Base-by-base conservation (phyloP, 2,329 filamentous ascomycete genomes). In the Xylariaceae sp. region DNA sequence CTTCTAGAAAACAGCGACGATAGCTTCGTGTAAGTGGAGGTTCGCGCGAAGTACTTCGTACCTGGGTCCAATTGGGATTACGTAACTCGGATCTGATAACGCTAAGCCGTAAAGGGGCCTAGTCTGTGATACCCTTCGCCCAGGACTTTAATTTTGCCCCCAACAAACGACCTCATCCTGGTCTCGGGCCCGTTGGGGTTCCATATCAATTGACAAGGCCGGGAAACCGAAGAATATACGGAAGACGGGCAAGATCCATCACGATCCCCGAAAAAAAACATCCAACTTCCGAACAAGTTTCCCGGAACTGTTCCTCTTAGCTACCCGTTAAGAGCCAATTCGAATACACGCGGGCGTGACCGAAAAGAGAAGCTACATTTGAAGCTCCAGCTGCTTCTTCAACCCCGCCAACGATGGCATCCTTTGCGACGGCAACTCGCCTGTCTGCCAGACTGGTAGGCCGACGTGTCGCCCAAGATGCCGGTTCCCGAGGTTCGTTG, bases 341-440 rank as follows among this genome's bases (percentile, higher is more conserved):
- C 39, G 15, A 35, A 48, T 15, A 39, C n/a, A 54, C 44, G 50
- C 51, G 51, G 37, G 55, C 55, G 62, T 35, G 57, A 64, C 4
- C 10, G 11, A 51, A 30, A 51, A 30, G 23, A 65, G 70, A 68
- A 67, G 61, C 65, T 65, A 70, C 66, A 67, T 61, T 67, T 64
- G 69, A 30, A 68, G 68, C 69, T 68, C 67, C 63, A 42, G 51
- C 55, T 51, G 4, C 18, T 60, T 62, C 62, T 53, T 65, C 60
- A 58, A 55, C 62, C 59, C 60, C 65, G 60, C 62, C 62, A 62
- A 75, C 69, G 68, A 89, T 89, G 87, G 85, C 86, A 73, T 88
- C 86, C 69, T 77, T 89, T 71, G 80, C 81, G 72, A 77, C 82
- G 72, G 84, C 81, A 71, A 87, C 82, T 74, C 85, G 86, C 70